These are phyloP conservation scores for Trapa bicornis DNA, from an alignment of 345 rosid genomes.

Conservation along the genomic window DNA sequence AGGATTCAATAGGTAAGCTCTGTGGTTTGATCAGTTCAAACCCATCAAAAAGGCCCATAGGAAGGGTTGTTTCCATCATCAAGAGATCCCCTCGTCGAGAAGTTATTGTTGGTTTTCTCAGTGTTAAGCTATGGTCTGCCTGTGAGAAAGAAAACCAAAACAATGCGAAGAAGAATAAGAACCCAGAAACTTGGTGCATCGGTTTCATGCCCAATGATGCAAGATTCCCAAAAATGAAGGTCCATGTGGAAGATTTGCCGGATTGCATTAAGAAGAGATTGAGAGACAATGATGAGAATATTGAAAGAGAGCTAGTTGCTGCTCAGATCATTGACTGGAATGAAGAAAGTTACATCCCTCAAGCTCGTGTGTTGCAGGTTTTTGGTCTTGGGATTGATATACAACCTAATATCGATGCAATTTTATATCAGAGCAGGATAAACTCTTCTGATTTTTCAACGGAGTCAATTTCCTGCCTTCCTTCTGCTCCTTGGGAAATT, in stretches of 20 bases:
- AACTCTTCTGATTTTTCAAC: conserved; percentile 47
- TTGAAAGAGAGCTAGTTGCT: conserved; percentile 67
- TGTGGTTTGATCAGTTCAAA: conserved; percentile 36
- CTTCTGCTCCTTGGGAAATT: conserved; percentile 57
- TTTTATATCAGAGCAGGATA: conserved; percentile 57
- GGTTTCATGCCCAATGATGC: conserved; percentile 56
- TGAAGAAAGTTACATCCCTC: conserved; percentile 52
- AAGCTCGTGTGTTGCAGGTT: conserved; percentile 33
- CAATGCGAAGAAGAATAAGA: conserved; percentile 29
- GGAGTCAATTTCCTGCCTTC: conserved; percentile 52
- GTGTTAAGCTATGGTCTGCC: conserved; percentile 46
- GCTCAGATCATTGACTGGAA: conserved; percentile 56
- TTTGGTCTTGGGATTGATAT: conserved; percentile 67
- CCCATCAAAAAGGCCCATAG: conserved; percentile 76
- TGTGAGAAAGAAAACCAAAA: conserved; percentile 24
- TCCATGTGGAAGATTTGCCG: conserved; percentile 40
- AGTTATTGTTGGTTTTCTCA: conserved; percentile 62
- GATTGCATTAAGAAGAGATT: conserved; percentile 51
- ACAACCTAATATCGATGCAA: conserved; percentile 56
- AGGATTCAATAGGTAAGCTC: conserved; percentile 36
- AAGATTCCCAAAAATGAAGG: conserved; percentile 61
- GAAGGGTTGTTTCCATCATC: conserved; percentile 58
- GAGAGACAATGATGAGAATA: conserved; percentile 41
- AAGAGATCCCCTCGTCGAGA: conserved; percentile 54
- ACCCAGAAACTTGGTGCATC: conserved; percentile 26